These are phyloP conservation scores for Hypoxylon intermedium DNA, from an alignment of 495 filamentous ascomycete species.

Conservation along the genomic window DNA sequence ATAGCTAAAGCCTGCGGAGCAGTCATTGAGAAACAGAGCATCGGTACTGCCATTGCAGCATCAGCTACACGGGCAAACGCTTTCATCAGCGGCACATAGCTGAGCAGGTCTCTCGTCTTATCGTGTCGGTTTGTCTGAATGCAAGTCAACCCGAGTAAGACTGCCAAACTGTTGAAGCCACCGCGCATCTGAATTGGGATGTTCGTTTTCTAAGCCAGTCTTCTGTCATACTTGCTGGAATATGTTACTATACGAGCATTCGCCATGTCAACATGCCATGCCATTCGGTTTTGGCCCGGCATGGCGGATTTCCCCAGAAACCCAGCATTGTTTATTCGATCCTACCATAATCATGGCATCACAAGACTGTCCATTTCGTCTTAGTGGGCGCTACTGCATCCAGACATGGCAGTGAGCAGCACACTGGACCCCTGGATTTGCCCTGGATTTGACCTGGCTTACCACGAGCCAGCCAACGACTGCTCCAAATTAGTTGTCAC, in stretches of 20 bases:
- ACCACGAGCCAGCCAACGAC: conserved; percentile 11
- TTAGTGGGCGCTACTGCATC: conserved; percentile 31
- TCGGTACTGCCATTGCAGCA: conserved; percentile 1
- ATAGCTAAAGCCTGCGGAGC: conserved; percentile 16
- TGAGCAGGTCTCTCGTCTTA: conserved; percentile 10
- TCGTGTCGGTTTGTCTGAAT: conserved; percentile 15
- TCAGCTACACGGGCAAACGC: conserved; percentile 6
- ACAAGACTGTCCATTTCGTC: conserved; percentile 34
- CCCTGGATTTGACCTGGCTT: conserved; percentile 33
- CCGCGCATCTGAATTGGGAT: conserved; percentile 1
- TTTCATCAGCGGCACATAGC: conserved; percentile 21
- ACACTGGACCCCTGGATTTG: conserved; percentile 29
- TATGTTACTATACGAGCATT: conserved; percentile 22
- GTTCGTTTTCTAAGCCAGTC: conserved; percentile 7
- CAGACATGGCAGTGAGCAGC: conserved; percentile 31
- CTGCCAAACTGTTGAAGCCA: neutral
- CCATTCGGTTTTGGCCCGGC: conserved; percentile 28
- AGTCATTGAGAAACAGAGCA: neutral
- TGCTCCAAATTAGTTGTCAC: conserved; percentile 15
- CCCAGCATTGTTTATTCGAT: conserved; percentile 29
- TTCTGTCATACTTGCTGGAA: conserved; percentile 24
- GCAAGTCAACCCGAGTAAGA: conserved; percentile 22
- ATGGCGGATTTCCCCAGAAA: conserved; percentile 41
- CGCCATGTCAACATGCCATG: conserved; percentile 31
- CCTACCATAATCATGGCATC: conserved; percentile 32